Conservation (phyloP, 169 alveolate genomes). For the Eimeria maxima region DNA sequence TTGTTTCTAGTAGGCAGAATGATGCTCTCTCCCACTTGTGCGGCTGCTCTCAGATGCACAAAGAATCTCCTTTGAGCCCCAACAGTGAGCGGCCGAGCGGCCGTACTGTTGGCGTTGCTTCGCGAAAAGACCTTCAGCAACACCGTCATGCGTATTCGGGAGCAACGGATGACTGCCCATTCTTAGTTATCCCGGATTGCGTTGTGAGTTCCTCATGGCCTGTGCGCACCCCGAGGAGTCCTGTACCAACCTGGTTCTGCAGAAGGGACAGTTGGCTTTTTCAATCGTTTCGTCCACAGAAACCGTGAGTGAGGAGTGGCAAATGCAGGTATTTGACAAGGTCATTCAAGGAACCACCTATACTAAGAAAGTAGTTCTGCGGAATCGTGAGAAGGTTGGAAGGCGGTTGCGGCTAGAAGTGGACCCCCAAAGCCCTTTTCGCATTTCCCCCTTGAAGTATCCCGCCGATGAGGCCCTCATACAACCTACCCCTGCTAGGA, state of each 20-base stretch:
- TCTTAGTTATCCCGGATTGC: slow-evolving; percentile 61
- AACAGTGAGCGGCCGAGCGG: neutral
- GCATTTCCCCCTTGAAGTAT: slow-evolving; percentile 15
- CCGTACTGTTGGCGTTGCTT: neutral
- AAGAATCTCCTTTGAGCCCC: neutral
- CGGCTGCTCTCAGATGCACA: slow-evolving; percentile 14
- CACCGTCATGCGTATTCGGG: neutral
- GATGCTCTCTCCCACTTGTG: neutral
- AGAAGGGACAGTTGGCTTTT: neutral
- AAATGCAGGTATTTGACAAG: slow-evolving; percentile 67
- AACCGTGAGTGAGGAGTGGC: neutral
- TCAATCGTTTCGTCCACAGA: neutral
- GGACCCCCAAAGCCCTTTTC: slow-evolving; percentile 60
- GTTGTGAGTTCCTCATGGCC: slow-evolving; percentile 24
- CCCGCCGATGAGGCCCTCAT: slow-evolving; percentile 16
- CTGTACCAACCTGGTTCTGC: neutral
- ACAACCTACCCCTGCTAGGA: neutral
- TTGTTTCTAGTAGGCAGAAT: neutral
- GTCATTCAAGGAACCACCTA: slow-evolving; percentile 46
- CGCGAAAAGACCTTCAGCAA: slow-evolving; percentile 2
- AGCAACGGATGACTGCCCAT: slow-evolving; percentile 6
- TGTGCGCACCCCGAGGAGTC: neutral
- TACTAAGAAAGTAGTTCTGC: slow-evolving; percentile 30
- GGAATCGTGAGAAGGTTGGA: slow-evolving; percentile 49
- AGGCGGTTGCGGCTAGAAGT: slow-evolving; percentile 63